Evolutionary conservation across 352 stramenopile genomes (phyloP).

Genomic region (Globisporangium uncinulatum): DNA sequence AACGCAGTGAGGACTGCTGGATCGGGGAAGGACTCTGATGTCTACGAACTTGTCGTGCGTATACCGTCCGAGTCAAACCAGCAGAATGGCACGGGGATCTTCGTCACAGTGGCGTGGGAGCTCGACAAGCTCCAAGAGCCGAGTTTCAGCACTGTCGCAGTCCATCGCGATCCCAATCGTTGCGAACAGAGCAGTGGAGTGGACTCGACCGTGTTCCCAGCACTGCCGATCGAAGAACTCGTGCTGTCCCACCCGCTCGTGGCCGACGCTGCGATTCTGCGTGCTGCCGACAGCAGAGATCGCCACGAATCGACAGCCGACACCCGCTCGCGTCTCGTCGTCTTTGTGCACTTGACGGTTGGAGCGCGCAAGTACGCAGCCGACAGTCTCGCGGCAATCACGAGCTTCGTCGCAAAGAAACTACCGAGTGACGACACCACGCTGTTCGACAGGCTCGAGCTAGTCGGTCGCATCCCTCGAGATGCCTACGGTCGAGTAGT

Average conservation of each 20-base stretch:
- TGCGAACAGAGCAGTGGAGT: not conserved
- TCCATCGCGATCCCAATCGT: not conserved
- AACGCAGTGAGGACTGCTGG: not conserved
- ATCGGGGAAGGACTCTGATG: not conserved
- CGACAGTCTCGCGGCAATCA: slow-evolving; percentile 15
- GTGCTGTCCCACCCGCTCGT: slow-evolving; percentile 24
- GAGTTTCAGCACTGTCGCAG: slow-evolving; percentile 8
- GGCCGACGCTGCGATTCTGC: slow-evolving; percentile 11
- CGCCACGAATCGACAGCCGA: not conserved
- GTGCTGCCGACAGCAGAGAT: not conserved
- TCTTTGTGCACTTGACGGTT: slow-evolving; percentile 5
- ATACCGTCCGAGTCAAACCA: slow-evolving; percentile 1
- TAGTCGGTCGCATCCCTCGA: slow-evolving; percentile 4
- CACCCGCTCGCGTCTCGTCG: not conserved
- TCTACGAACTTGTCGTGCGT: slow-evolving; percentile 8
- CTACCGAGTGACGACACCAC: not conserved
- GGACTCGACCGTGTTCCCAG: not conserved
- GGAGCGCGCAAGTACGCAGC: slow-evolving; percentile 12
- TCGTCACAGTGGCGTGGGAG: slow-evolving; percentile 13
- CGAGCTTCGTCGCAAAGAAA: slow-evolving; percentile 12
- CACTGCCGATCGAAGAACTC: slow-evolving; percentile 21
- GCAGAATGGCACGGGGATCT: slow-evolving; percentile 1
- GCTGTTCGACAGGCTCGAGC: not conserved
- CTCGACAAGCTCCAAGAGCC: slow-evolving; percentile 1
- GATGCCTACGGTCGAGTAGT: slow-evolving; percentile 5